A percentile compares a stretch with the other conserved stretches of the same genome.
Conservation (phyloP, 345 rosid species). For the Bretschneidera sinensis region DNA sequence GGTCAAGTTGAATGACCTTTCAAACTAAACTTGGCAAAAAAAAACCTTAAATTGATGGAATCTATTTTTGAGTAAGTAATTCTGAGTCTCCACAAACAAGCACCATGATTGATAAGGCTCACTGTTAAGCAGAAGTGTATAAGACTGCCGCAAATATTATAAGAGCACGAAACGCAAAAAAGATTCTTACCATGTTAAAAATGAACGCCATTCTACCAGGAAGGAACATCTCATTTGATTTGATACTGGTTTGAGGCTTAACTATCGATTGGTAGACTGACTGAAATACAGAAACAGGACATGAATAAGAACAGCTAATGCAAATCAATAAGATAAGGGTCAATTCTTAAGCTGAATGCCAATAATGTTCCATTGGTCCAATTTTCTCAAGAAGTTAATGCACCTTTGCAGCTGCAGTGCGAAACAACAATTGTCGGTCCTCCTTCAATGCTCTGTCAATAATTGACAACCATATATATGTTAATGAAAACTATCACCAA, state of each 20-base stretch:
- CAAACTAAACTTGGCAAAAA: background rate
- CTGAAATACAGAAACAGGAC: conserved; percentile 35
- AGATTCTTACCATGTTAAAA: conserved; percentile 59
- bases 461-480: background rate
- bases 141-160: background rate
- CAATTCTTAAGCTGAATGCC: background rate
- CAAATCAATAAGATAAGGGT: background rate
- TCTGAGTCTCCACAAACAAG: background rate
- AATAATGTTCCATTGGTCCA: conserved; percentile 1
- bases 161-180: background rate
- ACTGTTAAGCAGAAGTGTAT: background rate
- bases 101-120: background rate
- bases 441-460: conserved; percentile 56
- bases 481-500: too few relatives aligned
- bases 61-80: background rate
- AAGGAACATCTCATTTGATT: conserved; percentile 95
- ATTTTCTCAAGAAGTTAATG: conserved; percentile 3
- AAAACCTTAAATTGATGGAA: too few relatives aligned
- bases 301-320: conserved; percentile 8
- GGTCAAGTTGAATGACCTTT: too few relatives aligned
- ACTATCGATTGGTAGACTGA: conserved; percentile 89
- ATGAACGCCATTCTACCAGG: conserved; percentile 93
- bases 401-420: conserved; percentile 88
- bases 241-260: conserved; percentile 74
- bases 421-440: conserved; percentile 72